Conservation (phyloP, 179 eudicot genomes). For the Sideroxylon spinosum region DNA sequence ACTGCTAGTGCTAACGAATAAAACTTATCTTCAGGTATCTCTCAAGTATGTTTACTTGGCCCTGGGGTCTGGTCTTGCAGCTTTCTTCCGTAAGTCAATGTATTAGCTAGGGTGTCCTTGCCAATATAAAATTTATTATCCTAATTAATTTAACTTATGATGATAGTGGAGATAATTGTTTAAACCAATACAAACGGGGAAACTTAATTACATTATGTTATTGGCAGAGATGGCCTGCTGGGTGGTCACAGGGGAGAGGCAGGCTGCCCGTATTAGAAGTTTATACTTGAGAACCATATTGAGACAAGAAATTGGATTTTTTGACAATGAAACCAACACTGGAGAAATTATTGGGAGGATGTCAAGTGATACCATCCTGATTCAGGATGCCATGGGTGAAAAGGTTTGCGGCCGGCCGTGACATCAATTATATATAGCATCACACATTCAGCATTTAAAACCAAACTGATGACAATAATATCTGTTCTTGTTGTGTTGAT, state of each 20-base stretch:
- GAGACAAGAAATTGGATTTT: slow-evolving; percentile 57
- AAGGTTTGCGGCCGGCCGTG: slow-evolving; percentile 29
- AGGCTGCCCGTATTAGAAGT: slow-evolving; percentile 50
- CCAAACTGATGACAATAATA: neutral
- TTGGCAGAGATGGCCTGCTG: slow-evolving; percentile 63
- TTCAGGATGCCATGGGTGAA: slow-evolving; percentile 73
- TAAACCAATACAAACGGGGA: neutral
- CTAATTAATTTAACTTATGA: neutral
- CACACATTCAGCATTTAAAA: neutral
- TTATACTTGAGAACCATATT: slow-evolving; percentile 55
- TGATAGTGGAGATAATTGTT: neutral
- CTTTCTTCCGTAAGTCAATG: slow-evolving; percentile 30
- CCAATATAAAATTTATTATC: neutral
- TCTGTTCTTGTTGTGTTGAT: neutral
- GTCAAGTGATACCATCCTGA: slow-evolving; percentile 56
- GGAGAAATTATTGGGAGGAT: slow-evolving; percentile 57
- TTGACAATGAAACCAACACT: slow-evolving; percentile 53
- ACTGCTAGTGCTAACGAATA: neutral
- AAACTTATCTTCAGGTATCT: slow-evolving; percentile 27
- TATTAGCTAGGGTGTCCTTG: neutral
- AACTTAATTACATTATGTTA: neutral
- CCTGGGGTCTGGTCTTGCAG: slow-evolving; percentile 34
- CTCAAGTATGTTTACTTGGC: slow-evolving; percentile 45
- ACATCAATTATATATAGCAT: neutral
- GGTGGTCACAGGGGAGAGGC: slow-evolving; percentile 71